These are phyloP conservation scores for Penstemon davidsonii DNA, from an alignment of 257 asterid species.

Conservation along the genomic window DNA sequence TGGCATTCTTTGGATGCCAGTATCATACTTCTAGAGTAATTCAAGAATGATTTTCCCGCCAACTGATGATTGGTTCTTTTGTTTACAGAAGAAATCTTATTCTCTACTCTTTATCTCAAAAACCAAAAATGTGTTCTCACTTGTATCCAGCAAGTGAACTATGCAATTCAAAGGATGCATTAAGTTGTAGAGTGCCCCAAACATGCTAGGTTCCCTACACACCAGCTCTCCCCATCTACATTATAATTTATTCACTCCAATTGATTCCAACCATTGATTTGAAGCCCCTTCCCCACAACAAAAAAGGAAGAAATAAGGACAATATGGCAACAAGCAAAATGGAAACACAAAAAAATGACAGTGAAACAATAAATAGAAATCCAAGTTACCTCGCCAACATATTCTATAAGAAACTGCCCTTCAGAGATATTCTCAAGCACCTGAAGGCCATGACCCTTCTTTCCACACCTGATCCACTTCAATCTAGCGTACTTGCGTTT, in stretches of 20 bases:
- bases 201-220: not conserved
- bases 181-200: slow-evolving; percentile 2
- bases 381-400: slow-evolving; percentile 85
- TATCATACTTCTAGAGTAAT: no score
- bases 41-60: no score
- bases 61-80: not conserved
- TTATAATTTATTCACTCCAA: no score
- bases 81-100: not conserved
- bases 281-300: no score
- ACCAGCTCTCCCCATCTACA: not conserved
- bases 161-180: not conserved
- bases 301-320: no score
- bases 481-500: slow-evolving; percentile 75
- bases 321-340: no score
- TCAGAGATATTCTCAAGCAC: slow-evolving; percentile 59
- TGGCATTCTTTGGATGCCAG: no score
- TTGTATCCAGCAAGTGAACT: not conserved
- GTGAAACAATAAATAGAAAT: slow-evolving; percentile 19
- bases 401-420: slow-evolving; percentile 86
- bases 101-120: not conserved
- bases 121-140: not conserved
- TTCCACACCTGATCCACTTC: slow-evolving; percentile 75
- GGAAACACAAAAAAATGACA: not conserved
- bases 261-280: no score
- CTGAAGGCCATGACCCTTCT: slow-evolving; percentile 88